These are phyloP conservation scores for Annulohypoxylon maeteangense DNA, from an alignment of 495 filamentous ascomycete species.

Conservation along the genomic window DNA sequence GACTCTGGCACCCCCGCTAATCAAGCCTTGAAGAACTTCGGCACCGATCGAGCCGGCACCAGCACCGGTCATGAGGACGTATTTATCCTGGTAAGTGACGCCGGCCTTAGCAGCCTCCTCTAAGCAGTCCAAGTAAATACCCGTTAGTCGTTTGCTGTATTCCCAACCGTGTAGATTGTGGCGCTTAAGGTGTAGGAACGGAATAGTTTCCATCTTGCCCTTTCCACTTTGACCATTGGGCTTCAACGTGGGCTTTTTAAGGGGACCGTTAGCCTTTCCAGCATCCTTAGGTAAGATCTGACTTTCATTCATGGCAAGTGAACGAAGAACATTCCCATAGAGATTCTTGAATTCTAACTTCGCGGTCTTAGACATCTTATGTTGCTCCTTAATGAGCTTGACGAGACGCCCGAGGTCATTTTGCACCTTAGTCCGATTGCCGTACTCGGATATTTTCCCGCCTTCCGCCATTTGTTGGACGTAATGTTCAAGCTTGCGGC, in stretches of 20 bases:
- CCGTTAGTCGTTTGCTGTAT: slow-evolving; percentile 97
- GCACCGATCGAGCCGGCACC: slow-evolving; percentile 98
- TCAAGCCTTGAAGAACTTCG: slow-evolving; percentile 95
- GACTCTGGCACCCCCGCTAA: slow-evolving; percentile 96
- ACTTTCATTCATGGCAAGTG: slow-evolving; percentile 94
- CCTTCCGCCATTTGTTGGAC: slow-evolving; percentile 99
- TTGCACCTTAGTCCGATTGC: slow-evolving; percentile 97
- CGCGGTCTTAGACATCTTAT: slow-evolving; percentile 93
- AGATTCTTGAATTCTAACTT: slow-evolving; percentile 94
- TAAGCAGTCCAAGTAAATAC: slow-evolving; percentile 88
- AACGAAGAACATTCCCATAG: slow-evolving; percentile 92
- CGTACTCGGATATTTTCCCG: slow-evolving; percentile 97
- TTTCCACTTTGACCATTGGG: slow-evolving; percentile 71
- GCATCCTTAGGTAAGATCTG: slow-evolving; percentile 93
- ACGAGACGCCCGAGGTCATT: slow-evolving; percentile 93
- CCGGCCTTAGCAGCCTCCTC: slow-evolving; percentile 87
- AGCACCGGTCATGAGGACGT: slow-evolving; percentile 97
- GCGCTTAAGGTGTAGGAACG: slow-evolving; percentile 96
- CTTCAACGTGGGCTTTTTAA: slow-evolving; percentile 73
- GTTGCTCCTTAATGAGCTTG: slow-evolving; percentile 96
- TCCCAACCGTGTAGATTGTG: slow-evolving; percentile 97
- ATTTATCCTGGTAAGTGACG: slow-evolving; percentile 92
- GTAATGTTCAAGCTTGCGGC: slow-evolving; percentile 97
- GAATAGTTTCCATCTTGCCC: slow-evolving; percentile 95
- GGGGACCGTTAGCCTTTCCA: slow-evolving; percentile 63